Evolutionary conservation across 176 grass and related monocot species (phyloP).

Genomic region (Cenchrus americanus): DNA sequence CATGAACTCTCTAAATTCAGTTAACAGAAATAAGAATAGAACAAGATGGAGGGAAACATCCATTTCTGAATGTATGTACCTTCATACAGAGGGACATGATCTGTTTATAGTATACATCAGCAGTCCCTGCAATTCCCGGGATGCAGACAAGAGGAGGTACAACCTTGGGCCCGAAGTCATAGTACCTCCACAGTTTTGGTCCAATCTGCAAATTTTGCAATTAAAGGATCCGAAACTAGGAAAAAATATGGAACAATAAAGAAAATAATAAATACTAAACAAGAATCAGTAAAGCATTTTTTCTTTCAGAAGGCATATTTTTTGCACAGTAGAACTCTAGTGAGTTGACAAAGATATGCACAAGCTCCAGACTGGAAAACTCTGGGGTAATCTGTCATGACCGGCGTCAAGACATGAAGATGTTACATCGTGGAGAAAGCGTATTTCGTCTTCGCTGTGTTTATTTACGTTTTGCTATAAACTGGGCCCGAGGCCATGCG

Average conservation of each 20-base stretch:
- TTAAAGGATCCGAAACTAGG: constrained; percentile 22
- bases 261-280: constrained; percentile 10
- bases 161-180: constrained; percentile 94
- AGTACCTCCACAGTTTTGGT: constrained; percentile 92
- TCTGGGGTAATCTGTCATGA: not conserved
- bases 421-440: too few species aligned
- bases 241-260: constrained; percentile 18
- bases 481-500: too few species aligned
- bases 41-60: not conserved
- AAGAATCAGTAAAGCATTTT: not conserved
- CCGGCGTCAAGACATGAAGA: too few species aligned
- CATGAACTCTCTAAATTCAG: constrained; percentile 11
- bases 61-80: constrained; percentile 47
- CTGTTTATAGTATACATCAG: constrained; percentile 99
- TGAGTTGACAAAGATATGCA: not conserved
- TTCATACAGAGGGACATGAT: constrained; percentile 94
- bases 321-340: not conserved
- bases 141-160: constrained; percentile 91
- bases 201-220: constrained; percentile 66
- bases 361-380: not conserved
- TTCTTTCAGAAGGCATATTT: not conserved
- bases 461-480: too few species aligned
- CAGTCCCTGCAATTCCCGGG: constrained; percentile 91
- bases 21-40: constrained; percentile 22
- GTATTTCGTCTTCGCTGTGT: too few species aligned